phyloP scores from a whole-genome alignment of 495 filamentous ascomycete species.

The Neurospora sp. region DNA sequence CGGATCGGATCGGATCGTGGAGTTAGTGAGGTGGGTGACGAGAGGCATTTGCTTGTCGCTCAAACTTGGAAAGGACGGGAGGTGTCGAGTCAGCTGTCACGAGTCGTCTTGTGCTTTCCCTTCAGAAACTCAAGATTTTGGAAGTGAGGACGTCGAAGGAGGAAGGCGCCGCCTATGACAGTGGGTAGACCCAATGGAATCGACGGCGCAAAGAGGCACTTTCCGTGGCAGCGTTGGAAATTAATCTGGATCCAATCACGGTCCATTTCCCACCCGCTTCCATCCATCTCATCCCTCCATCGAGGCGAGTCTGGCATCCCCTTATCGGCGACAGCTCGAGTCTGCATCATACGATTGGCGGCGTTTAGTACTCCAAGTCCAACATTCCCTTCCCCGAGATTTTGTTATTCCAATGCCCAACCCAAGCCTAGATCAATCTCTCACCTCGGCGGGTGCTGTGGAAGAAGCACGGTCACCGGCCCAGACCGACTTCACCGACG shows the following conservation, averaged over 20 bases:
- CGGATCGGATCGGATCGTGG: too few species aligned
- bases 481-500: conserved; percentile 7
- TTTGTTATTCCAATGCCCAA: neutral
- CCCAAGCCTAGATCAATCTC: neutral
- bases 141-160: neutral
- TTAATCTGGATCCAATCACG: neutral
- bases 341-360: neutral
- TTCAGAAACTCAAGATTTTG: neutral
- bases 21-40: neutral
- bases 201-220: neutral
- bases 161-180: too few species aligned
- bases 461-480: neutral
- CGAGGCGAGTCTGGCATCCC: neutral
- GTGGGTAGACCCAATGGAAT: neutral
- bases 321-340: neutral
- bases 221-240: neutral
- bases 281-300: neutral
- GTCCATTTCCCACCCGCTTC: neutral
- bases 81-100: neutral
- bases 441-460: neutral
- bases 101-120: neutral
- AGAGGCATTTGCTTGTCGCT: neutral
- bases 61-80: neutral
- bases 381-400: neutral
- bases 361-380: neutral